A percentile compares a stretch with the other conserved stretches of the same genome.
phyloP scores from a whole-genome alignment of 148 eudicot genomes.

The Suaeda aralocaspica region DNA sequence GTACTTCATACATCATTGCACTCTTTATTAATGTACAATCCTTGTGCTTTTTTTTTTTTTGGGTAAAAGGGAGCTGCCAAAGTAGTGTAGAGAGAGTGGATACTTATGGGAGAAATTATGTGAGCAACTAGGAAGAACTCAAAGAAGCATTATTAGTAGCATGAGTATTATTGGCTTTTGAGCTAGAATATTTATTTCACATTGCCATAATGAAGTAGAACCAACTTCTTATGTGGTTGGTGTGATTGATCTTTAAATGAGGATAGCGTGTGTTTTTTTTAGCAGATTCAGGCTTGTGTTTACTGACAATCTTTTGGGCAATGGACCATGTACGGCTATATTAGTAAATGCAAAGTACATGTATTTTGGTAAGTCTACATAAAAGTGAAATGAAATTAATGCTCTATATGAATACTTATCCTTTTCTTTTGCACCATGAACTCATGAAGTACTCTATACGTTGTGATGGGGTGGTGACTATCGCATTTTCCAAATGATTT shows the following conservation, averaged over 20 bases:
- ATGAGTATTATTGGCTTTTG: neutral
- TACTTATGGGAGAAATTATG: constrained; percentile 2
- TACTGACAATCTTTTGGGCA: neutral
- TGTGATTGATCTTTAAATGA: neutral
- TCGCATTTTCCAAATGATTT: too few relatives aligned
- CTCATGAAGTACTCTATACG: too few relatives aligned
- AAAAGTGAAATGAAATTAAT: too few relatives aligned
- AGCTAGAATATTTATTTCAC: neutral
- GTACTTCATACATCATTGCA: neutral
- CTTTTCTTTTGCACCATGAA: too few relatives aligned
- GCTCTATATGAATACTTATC: too few relatives aligned
- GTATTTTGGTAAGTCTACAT: too few relatives aligned
- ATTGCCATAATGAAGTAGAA: neutral
- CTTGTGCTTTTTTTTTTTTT: neutral
- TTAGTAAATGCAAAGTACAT: too few relatives aligned
- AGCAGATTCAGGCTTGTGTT: neutral
- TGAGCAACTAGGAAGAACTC: neutral
- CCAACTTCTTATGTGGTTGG: constrained; percentile 6
- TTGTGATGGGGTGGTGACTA: too few relatives aligned
- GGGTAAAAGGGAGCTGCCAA: neutral
- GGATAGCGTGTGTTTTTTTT: neutral
- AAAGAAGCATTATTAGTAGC: constrained; percentile 3
- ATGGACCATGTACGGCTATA: neutral
- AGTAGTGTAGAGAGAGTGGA: neutral
- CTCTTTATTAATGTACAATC: neutral